Evolutionary conservation across 768 basidiomycete species (phyloP), one percentile per base, ranked within the genome.

Genomic region (Boletus eberwhitei): DNA sequence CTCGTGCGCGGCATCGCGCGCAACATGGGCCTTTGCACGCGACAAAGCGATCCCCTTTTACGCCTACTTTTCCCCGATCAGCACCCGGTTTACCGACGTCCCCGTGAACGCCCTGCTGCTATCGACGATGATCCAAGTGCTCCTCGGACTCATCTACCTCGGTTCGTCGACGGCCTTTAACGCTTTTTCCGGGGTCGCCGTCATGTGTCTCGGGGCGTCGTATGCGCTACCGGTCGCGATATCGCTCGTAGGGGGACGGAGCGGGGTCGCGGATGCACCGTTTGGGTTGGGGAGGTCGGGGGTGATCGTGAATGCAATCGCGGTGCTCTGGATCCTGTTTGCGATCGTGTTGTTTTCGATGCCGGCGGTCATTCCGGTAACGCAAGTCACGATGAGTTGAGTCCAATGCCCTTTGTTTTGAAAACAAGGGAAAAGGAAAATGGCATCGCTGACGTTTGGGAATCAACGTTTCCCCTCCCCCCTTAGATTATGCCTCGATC

Each of bases 1-100:
- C 57, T 79, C 80, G 38, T 85, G 82, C 49, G 85, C 84, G 9
- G 82, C 85, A 36, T 86, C 85, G 13, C 80, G 86, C 17, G 80
- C 82, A 31, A 86, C 85, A 3, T 87, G 85, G 86, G 82, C 82
- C 43, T 87, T 88, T 65, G 81, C 85, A 0, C 77, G 86, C 3
- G 86, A 87, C 70, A 77, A 77, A 55, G 86, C 82, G 1, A 81
- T 87, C 39, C 86, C 85, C 2, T 76, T 80, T 41, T 75, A 79
- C 35, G 46, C 54, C 12, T 61, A 73, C 53, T 85, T 85, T 26
- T 71, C 69, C 78, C 8, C 71, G 46, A 74, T 87, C 62, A 72
- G 74, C 39, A 65, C 69, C 8, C 59, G 66, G 37, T 55, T 73
- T 9, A 63, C 71, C 29, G 79, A 79, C 58, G 77, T 85, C 5